Conservation (phyloP, 805 yeast genomes). For the Pichia rugopelliculosa region DNA sequence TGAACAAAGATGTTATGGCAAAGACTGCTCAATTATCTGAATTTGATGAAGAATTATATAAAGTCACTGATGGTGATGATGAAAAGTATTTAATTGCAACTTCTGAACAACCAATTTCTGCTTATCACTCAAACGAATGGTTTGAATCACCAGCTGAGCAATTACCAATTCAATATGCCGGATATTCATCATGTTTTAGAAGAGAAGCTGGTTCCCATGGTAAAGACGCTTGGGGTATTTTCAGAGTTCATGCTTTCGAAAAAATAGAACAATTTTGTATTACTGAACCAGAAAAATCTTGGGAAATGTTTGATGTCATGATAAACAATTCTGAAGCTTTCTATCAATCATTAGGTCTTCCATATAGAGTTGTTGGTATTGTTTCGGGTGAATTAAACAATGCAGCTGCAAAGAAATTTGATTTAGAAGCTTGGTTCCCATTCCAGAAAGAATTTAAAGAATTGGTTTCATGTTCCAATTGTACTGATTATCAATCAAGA, state of each 20-base stretch:
- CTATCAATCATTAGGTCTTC: conserved; percentile 84
- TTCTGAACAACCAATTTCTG: conserved; percentile 98
- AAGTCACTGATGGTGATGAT: conserved; percentile 94
- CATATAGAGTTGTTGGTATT: conserved; percentile 95
- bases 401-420: conserved; percentile 98
- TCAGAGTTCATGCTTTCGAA: conserved; percentile 98
- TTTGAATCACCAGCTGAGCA: conserved; percentile 96
- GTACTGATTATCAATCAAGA: conserved; percentile 99
- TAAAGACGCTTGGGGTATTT: conserved; percentile 99
- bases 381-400: conserved; percentile 98
- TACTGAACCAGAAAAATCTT: conserved; percentile 96
- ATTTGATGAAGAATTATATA: conserved; percentile 96
- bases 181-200: conserved; percentile 97
- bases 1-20: conserved; percentile 99
- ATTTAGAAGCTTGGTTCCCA: conserved; percentile 99
- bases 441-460: conserved; percentile 98
- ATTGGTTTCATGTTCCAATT: conserved; percentile 95
- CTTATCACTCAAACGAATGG: conserved; percentile 97
- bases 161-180: conserved; percentile 93
- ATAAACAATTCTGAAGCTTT: conserved; percentile 85
- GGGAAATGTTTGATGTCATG: conserved; percentile 97
- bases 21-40: conserved; percentile 97
- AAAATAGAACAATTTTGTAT: conserved; percentile 94
- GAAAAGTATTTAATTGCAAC: conserved; percentile 98
- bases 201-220: conserved; percentile 99